Evolutionary conservation across 441 rosid genomes (phyloP), one percentile per base, ranked within the genome.

Genomic region (Geranium incanum): DNA sequence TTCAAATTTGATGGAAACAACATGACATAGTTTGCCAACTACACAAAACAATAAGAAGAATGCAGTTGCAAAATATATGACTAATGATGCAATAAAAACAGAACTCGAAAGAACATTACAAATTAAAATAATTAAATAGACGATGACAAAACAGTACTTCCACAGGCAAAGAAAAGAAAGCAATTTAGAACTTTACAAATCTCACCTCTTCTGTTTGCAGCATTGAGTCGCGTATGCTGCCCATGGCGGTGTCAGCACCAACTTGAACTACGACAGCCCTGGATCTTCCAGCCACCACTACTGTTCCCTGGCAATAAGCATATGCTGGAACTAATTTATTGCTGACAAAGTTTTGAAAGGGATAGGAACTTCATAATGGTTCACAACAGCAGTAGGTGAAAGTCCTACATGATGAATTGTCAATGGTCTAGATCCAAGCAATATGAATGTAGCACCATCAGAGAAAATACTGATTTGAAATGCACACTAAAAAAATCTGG

Each of bases 211-310:
- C 97, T 67, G 97, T 89, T 66, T 76, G 96, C 88, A 92, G 81
- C 97, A 95, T 90, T 62, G 97, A 92, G 81, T 92, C 97, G 9
- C 89, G 96, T 82, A 95, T 95, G 87, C 87, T 92, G 70, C 99
- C 99, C 99, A 95, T 92, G 38, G 99, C 97, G 68, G 97, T 92
- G 83, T 89, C 92, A 62, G 97, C 79, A 79, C 97, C 99, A 80
- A 95, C 91, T 81, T 97, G 97, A 69, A 80, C 83, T 76, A 95
- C 99, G 75, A 92, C 79, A 80, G 99, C 97, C 82, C 99, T 90
- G 73, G 97, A 97, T 79, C 96, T 86, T 62, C 99, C 99, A 19
- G 84, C 86, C 36, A 89, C 99, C 70, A 92, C 97, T 52, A 87
- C 88, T 23, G 99, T 95, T 73, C 99, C 99, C 97, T 95, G 92